Evolutionary conservation across 2,329 filamentous ascomycete species (phyloP).

Genomic region (Phyllosticta citrichinensis): DNA sequence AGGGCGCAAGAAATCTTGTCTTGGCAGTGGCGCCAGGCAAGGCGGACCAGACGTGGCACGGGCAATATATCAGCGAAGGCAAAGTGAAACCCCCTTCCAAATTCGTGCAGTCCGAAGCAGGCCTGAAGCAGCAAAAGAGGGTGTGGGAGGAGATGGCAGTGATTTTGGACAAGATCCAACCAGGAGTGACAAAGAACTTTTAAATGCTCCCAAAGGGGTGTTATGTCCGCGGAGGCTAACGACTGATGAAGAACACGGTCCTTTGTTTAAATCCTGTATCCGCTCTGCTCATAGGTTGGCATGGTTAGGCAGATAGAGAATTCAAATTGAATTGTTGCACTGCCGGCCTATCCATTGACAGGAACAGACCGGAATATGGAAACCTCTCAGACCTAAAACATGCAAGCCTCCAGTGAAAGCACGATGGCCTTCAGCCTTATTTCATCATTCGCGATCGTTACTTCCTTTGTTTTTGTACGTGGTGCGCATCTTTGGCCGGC

Average conservation of each 20-base stretch:
- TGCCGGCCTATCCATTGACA: neutral
- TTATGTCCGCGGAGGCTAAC: neutral
- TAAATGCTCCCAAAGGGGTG: neutral
- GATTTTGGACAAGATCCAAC: conserved; percentile 29
- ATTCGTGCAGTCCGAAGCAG: conserved; percentile 29
- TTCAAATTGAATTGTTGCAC: neutral
- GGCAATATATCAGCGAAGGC: conserved; percentile 31
- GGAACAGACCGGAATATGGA: neutral
- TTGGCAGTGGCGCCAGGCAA: conserved; percentile 23
- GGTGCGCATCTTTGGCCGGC: neutral
- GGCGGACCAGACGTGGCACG: conserved; percentile 24
- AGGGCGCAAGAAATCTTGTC: conserved; percentile 32
- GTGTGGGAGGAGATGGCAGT: conserved; percentile 32
- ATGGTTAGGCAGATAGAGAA: neutral
- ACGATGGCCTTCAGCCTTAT: neutral
- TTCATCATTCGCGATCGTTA: neutral
- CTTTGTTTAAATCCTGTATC: neutral
- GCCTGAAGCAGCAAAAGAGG: conserved; percentile 23
- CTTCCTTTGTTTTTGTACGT: neutral
- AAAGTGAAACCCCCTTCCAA: conserved; percentile 19
- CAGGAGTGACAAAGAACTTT: conserved; percentile 17
- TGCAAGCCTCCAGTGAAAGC: neutral
- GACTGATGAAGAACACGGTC: neutral
- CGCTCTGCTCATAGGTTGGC: neutral
- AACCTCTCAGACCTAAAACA: neutral